A percentile compares a stretch with the other conserved stretches of the same genome.
phyloP scores from a whole-genome alignment of 257 asterid genomes.

The Solanum etuberosum region DNA sequence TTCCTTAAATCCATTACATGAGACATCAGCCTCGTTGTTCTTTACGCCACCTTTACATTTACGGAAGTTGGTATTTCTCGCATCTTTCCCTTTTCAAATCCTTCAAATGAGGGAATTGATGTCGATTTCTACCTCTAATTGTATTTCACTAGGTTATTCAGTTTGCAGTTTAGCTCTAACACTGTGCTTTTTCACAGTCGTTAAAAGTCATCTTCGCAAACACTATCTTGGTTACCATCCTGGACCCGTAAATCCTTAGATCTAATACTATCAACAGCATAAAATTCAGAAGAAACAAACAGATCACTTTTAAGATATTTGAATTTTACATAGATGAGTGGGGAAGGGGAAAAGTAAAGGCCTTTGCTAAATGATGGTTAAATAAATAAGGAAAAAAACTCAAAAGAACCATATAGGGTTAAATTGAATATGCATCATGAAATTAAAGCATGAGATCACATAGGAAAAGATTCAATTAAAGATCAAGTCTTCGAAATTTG shows the following conservation, averaged over 20 bases:
- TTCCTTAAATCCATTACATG: neutral
- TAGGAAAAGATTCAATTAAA: neutral
- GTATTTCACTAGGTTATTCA: neutral
- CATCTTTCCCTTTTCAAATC: neutral
- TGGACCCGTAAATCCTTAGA: neutral
- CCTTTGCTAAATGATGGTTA: neutral
- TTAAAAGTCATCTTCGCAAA: neutral
- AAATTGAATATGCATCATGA: neutral
- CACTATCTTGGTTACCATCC: neutral
- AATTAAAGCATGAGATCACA: neutral
- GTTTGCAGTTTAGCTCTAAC: neutral
- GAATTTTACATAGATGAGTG: neutral
- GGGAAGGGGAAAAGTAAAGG: neutral
- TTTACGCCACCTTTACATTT: neutral
- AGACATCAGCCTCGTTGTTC: neutral
- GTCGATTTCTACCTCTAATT: neutral
- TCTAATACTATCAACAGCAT: neutral
- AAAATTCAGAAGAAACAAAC: neutral
- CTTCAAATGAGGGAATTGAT: neutral
- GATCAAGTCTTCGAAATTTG: neutral
- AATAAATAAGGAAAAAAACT: neutral
- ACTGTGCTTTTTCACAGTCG: neutral
- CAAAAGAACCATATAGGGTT: neutral
- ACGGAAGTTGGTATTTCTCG: neutral
- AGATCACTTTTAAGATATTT: neutral